Conservation (phyloP, 2,329 filamentous ascomycete species). For the Escovopsis sp. region DNA sequence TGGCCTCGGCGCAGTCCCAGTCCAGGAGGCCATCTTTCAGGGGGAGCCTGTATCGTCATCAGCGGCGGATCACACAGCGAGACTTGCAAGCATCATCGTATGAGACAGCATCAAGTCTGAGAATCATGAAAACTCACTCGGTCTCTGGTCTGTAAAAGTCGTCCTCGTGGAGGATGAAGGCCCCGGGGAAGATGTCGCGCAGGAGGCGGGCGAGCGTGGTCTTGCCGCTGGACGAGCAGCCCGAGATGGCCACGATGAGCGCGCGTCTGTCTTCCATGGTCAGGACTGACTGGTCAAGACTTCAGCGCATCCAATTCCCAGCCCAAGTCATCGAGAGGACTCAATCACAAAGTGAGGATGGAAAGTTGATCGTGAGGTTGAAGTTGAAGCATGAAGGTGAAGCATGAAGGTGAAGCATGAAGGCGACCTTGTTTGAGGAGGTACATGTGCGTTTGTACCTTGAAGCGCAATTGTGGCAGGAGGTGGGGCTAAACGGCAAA, state of each 20-base stretch:
- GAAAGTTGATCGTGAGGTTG: no score
- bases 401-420: no score
- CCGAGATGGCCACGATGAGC: constrained; percentile 68
- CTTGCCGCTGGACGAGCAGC: constrained; percentile 86
- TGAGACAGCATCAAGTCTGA: background rate
- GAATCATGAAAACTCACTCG: constrained; percentile 30
- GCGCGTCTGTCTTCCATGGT: constrained; percentile 18
- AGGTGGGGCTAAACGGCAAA: background rate
- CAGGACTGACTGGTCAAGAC: no score
- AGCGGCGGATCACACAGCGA: background rate
- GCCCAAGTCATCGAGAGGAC: no score
- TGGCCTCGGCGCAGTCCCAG: constrained; percentile 78
- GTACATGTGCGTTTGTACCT: no score
- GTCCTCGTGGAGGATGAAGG: constrained; percentile 84
- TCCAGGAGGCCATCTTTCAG: constrained; percentile 52
- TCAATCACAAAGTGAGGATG: no score
- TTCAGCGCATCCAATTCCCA: background rate
- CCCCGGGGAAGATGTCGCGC: constrained; percentile 61
- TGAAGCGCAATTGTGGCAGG: background rate
- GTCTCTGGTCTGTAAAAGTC: constrained; percentile 83
- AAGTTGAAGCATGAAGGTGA: no score
- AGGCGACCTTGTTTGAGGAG: no score
- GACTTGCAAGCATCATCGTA: background rate
- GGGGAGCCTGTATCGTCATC: constrained; percentile 31
- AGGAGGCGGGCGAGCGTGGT: constrained; percentile 81